Evolutionary conservation across 805 yeast genomes (phyloP), one percentile per base, ranked within the genome.

Genomic region (Schwanniomyces vanrijiae): DNA sequence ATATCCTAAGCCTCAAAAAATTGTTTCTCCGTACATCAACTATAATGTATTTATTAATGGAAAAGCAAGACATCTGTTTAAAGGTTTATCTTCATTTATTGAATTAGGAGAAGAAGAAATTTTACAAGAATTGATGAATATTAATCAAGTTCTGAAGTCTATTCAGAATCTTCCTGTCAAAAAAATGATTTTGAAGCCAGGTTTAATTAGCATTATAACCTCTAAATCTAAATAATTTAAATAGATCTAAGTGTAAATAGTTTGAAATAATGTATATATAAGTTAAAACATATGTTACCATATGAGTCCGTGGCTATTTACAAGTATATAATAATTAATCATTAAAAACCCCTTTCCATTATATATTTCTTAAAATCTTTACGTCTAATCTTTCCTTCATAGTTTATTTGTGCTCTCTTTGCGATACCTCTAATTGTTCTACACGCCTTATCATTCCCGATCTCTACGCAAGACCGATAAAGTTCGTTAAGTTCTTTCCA

Each of bases 31-130:
- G 3, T 51, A 53, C 5, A 57, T 66, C 2, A 66, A 69, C 6
- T 87, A 73, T 59, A 82, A 76, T 48, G 75, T 90, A n/a, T 78
- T 88, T 58, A 66, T 90, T 35, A 84, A 90, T 59, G 96, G 96
- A 4, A 84, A 81, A 58, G 76, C 79, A 65, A 77, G 84, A 54
- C 79, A 80, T 50, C 69, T 70, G 14, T 70, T 75, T 45, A 56
- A 56, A 7, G 76, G 56, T 5, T 24, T 37, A 2, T 71, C 69
- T 38, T 64, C 68, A 2, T 65, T 83, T 29, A 52, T 65, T 8
- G 55, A 66, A 9, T 56, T 66, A 38, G 60, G 65, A 2, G 72
- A 69, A 3, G 65, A 53, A 0, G 59, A 57, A 3, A 66, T 81
- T 14, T 49, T 79, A 19, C 62, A 66, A 9, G 68, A 62, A 13